Conservation (phyloP, 805 yeast species). For the Nakazawaea laoshanensis region DNA sequence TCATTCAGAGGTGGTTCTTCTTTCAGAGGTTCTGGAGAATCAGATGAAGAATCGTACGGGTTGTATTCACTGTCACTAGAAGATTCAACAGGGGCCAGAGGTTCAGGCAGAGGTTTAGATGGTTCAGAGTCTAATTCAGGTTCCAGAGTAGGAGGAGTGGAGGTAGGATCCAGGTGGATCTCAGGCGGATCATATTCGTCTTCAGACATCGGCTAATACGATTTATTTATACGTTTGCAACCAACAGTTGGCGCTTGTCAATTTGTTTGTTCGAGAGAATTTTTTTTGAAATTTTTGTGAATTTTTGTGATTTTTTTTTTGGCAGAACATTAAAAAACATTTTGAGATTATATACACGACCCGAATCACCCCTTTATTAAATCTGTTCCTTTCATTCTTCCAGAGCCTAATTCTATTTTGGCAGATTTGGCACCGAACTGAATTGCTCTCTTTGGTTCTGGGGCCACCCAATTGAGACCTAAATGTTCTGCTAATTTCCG, state of each 20-base stretch:
- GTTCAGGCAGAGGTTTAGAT: too few relatives aligned
- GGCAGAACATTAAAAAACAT: neutral
- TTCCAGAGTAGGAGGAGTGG: slow-evolving; percentile 1
- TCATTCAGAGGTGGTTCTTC: slow-evolving; percentile 10
- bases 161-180: neutral
- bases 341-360: slow-evolving; percentile 3
- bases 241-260: too few relatives aligned
- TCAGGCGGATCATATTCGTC: slow-evolving; percentile 8
- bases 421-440: slow-evolving; percentile 97
- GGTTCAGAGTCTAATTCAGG: too few relatives aligned
- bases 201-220: too few relatives aligned
- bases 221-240: too few relatives aligned
- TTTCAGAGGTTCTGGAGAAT: neutral
- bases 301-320: neutral
- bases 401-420: slow-evolving; percentile 76
- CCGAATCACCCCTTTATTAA: slow-evolving; percentile 9
- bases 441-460: slow-evolving; percentile 86
- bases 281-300: too few relatives aligned
- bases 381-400: slow-evolving; percentile 74
- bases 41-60: slow-evolving; percentile 3
- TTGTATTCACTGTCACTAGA: slow-evolving; percentile 9
- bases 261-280: neutral
- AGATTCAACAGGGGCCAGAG: neutral
- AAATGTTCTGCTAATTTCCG: slow-evolving; percentile 50
- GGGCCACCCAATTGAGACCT: slow-evolving; percentile 45